phyloP scores from a whole-genome alignment of 352 stramenopile species.

The Globisporangium cystogenes region DNA sequence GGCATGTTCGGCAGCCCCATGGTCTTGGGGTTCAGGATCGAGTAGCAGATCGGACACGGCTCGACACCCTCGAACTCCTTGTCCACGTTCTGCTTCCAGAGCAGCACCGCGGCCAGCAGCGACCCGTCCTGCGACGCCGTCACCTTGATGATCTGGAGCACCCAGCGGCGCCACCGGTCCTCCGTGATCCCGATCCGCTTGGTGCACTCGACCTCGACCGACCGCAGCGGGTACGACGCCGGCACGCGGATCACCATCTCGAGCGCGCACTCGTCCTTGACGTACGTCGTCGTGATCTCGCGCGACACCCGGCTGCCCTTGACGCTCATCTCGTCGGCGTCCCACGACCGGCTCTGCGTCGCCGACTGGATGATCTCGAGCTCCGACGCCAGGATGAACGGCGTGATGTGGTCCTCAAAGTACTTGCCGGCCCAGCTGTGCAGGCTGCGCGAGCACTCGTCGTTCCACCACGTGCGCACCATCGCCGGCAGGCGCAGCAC shows the following conservation, averaged over 20 bases:
- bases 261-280: slow-evolving; percentile 91
- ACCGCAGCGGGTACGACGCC: slow-evolving; percentile 84
- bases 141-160: slow-evolving; percentile 91
- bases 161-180: slow-evolving; percentile 89
- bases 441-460: slow-evolving; percentile 76
- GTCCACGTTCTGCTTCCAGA: slow-evolving; percentile 92
- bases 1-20: slow-evolving; percentile 84
- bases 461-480: slow-evolving; percentile 89
- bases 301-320: slow-evolving; percentile 82
- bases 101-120: slow-evolving; percentile 86
- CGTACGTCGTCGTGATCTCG: slow-evolving; percentile 88
- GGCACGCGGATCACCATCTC: slow-evolving; percentile 90
- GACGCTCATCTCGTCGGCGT: slow-evolving; percentile 80
- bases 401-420: slow-evolving; percentile 85
- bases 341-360: slow-evolving; percentile 47
- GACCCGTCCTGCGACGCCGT: slow-evolving; percentile 87
- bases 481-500: slow-evolving; percentile 79
- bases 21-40: slow-evolving; percentile 88
- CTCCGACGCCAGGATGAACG: slow-evolving; percentile 69
- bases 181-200: slow-evolving; percentile 89
- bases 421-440: slow-evolving; percentile 85
- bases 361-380: slow-evolving; percentile 72
- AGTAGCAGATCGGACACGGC: slow-evolving; percentile 91
- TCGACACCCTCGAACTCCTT: slow-evolving; percentile 91
- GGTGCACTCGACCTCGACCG: slow-evolving; percentile 89